A percentile compares a stretch with the other conserved stretches of the same genome.
These are phyloP conservation scores for Phytophthora macrochlamydospora DNA, from an alignment of 352 stramenopile genomes.

Conservation along the genomic window DNA sequence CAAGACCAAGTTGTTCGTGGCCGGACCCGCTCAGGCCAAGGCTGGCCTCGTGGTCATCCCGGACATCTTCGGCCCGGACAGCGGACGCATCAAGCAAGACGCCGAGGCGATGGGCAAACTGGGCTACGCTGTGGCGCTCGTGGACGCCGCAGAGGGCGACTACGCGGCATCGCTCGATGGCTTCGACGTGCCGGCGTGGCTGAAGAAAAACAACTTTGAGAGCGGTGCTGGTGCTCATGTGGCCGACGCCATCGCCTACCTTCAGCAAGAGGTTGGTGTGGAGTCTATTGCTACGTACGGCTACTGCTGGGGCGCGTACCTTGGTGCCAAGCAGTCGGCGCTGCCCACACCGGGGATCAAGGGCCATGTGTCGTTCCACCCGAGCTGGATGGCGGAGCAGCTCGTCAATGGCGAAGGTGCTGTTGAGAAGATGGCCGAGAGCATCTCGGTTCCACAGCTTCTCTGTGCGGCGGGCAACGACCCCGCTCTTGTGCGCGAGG, in stretches of 20 bases:
- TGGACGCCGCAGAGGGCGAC: constrained; percentile 35
- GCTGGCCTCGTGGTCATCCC: constrained; percentile 39
- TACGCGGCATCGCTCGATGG: constrained; percentile 18
- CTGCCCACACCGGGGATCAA: constrained; percentile 19
- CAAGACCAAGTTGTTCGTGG: constrained; percentile 28
- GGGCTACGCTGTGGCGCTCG: constrained; percentile 38
- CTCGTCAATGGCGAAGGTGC: constrained; percentile 26
- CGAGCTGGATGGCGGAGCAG: constrained; percentile 37
- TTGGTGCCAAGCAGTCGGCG: constrained; percentile 25
- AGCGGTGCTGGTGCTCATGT: constrained; percentile 14
- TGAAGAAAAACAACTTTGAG: constrained; percentile 30
- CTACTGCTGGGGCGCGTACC: constrained; percentile 45
- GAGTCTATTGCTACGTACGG: constrained; percentile 35
- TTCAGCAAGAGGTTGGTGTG: constrained; percentile 29
- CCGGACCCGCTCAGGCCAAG: constrained; percentile 24
- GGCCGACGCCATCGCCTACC: constrained; percentile 18
- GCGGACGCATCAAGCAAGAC: constrained; percentile 42
- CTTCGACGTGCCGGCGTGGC: constrained; percentile 9
- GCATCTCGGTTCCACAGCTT: constrained; percentile 40
- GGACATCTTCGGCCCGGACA: constrained; percentile 38
- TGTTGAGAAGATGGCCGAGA: constrained; percentile 32
- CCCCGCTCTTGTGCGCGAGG: constrained; percentile 28
- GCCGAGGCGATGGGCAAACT: constrained; percentile 34
- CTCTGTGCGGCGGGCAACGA: constrained; percentile 43
- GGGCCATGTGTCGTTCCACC: constrained; percentile 46